Evolutionary conservation across 1,284 basidiomycete species (phyloP).

Genomic region (Malassezia brasiliensis): DNA sequence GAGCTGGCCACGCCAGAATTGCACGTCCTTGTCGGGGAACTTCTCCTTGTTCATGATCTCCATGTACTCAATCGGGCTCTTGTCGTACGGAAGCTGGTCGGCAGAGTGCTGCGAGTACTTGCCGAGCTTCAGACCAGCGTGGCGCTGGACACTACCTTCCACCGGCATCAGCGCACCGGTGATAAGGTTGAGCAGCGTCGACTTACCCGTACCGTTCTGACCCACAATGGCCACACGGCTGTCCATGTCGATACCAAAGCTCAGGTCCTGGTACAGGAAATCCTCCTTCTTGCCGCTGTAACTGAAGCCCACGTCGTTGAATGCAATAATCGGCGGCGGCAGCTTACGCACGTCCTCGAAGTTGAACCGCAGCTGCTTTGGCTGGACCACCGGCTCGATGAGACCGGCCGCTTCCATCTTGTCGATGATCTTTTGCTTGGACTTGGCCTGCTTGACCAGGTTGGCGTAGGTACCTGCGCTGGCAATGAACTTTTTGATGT

Average conservation of each 20-base stretch:
- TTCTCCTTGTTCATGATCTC: conserved; percentile 65
- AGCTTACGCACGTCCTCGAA: conserved; percentile 90
- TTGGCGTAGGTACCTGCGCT: conserved; percentile 98
- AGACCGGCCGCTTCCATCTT: conserved; percentile 99
- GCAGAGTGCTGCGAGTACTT: conserved; percentile 93
- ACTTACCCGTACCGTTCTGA: conserved; percentile 95
- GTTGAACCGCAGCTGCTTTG: conserved; percentile 74
- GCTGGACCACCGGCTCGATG: conserved; percentile 72
- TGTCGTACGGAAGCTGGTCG: conserved; percentile 92
- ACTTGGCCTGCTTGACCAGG: conserved; percentile 95
- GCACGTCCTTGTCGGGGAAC: conserved; percentile 84
- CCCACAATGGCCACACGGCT: conserved; percentile 92
- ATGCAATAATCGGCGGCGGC: conserved; percentile 93
- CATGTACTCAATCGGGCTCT: conserved; percentile 87
- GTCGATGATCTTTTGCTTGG: conserved; percentile 94
- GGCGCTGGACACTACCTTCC: conserved; percentile 77
- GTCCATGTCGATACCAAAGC: conserved; percentile 80
- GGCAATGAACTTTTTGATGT: conserved; percentile 95
- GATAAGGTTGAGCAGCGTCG: conserved; percentile 90
- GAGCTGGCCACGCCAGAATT: conserved; percentile 88
- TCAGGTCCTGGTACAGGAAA: conserved; percentile 75
- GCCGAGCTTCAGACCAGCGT: conserved; percentile 79
- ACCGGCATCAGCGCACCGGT: conserved; percentile 70
- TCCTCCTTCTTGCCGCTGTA: conserved; percentile 82
- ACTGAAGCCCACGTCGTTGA: conserved; percentile 85